Evolutionary conservation across 192 early-diverging fungal genomes (phyloP).

Genomic region (Rhizophagus clarus): DNA sequence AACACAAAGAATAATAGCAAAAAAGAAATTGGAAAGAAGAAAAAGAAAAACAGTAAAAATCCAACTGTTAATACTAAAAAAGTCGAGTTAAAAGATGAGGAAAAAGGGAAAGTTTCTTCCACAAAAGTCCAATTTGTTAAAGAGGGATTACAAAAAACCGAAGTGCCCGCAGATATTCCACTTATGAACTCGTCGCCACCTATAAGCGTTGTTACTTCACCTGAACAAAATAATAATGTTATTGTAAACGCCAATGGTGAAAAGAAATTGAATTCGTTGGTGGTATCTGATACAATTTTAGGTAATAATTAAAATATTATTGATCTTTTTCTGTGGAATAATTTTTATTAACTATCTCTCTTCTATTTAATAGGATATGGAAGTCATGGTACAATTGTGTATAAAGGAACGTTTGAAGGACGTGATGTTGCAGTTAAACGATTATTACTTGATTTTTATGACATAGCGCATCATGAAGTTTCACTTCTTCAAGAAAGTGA

Average conservation of each 20-base stretch:
- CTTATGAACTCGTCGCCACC: not conserved
- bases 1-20: not conserved
- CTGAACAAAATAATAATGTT: not conserved
- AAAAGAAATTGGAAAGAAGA: slow-evolving; percentile 10
- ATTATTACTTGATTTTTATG: slow-evolving; percentile 93
- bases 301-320: not conserved
- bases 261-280: slow-evolving; percentile 51
- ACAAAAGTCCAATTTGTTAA: not conserved
- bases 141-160: not conserved
- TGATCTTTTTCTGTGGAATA: not conserved
- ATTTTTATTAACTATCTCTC: not conserved
- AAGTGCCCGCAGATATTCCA: not conserved
- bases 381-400: slow-evolving; percentile 96
- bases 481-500: slow-evolving; percentile 90
- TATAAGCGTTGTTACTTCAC: not conserved
- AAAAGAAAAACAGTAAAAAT: slow-evolving; percentile 6
- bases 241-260: slow-evolving; percentile 35
- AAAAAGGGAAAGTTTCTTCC: not conserved
- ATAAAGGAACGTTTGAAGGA: slow-evolving; percentile 90
- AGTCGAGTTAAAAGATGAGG: slow-evolving; percentile 1
- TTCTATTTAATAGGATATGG: slow-evolving; percentile 74
- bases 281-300: slow-evolving; percentile 58
- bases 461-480: slow-evolving; percentile 94
- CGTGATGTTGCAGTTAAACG: slow-evolving; percentile 93
- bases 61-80: slow-evolving; percentile 11